Base-by-base conservation (phyloP, 2,329 filamentous ascomycete species). In the Cercospora sesami region DNA sequence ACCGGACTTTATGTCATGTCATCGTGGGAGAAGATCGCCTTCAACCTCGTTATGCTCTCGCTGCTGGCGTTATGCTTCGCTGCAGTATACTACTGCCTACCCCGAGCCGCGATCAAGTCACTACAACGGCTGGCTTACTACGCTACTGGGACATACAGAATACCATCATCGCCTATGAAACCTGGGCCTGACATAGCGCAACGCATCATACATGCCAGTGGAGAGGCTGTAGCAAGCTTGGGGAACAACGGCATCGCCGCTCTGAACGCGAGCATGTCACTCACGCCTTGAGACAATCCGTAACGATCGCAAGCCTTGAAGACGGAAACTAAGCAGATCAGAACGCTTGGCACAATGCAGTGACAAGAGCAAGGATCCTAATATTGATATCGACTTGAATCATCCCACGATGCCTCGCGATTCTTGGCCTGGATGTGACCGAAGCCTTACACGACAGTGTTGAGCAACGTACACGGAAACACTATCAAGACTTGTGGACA, bases 1-100 rank as follows among this genome's bases (percentile, higher is more conserved):
- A 73, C 74, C 6, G 71, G 68, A 5, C 66, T 73, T 5, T 76
- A 76, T 64, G 72, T 76, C 62, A 74, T 76, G 74, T 73, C 71
- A 9, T 68, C 74, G 1, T 71, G 68, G 3, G 74, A 76, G 66
- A 76, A 76, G 64, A 58, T 73, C 14, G 71, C 71, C n/a, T 73
- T 72, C 74, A 76, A 76, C 64, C 42, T 72, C 23, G 64, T 74
- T 23, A 28, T 73, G 9, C 48, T 76, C 14, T 66, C 68, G 21
- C 23, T 73, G 36, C 59, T 73, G 31, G 65, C 55, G 14, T 31
- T 75, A 12, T 62, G 72, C 42, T 63, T 69, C 51, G 67, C 65
- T 42, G 69, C 70, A 51, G 23, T 75, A 18, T 72, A 71, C 60
- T 75, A 71, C 66, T 73, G 64, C 66, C 63, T 72, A 5, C 72